These are phyloP conservation scores for Coemansia sp. DNA, from an alignment of 192 early-diverging fungal species.

Conservation along the genomic window DNA sequence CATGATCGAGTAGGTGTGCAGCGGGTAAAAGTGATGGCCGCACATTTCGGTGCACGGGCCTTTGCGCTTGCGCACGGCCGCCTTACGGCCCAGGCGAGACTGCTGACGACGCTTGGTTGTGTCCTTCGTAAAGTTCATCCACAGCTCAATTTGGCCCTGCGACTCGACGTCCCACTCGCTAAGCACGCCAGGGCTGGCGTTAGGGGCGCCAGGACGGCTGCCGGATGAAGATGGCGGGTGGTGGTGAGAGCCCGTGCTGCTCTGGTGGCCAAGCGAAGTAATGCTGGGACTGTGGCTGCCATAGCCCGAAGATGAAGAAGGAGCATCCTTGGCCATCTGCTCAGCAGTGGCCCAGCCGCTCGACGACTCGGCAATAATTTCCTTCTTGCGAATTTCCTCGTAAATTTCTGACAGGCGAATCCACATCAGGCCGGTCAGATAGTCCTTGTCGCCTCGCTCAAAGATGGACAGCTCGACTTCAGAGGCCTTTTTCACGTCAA, in stretches of 20 bases:
- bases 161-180: constrained; percentile 81
- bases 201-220: neutral
- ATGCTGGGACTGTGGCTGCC: constrained; percentile 11
- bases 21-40: constrained; percentile 90
- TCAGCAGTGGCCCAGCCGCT: constrained; percentile 51
- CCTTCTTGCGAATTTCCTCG: constrained; percentile 73
- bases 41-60: constrained; percentile 83
- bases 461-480: constrained; percentile 91
- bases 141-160: constrained; percentile 79
- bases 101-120: constrained; percentile 41
- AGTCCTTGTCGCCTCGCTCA: constrained; percentile 71
- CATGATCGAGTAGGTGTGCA: constrained; percentile 95
- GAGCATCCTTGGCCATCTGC: constrained; percentile 29
- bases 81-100: constrained; percentile 65
- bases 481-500: constrained; percentile 81
- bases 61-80: constrained; percentile 71
- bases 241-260: constrained; percentile 4
- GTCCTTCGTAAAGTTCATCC: constrained; percentile 77
- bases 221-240: neutral
- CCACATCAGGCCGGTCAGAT: constrained; percentile 85
- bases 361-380: constrained; percentile 58
- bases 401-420: constrained; percentile 90
- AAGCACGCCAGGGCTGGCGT: constrained; percentile 35
- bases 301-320: neutral
- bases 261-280: constrained; percentile 7